Evolutionary conservation across 805 yeast genomes (phyloP).

Genomic region (Candida ascalaphidarum): DNA sequence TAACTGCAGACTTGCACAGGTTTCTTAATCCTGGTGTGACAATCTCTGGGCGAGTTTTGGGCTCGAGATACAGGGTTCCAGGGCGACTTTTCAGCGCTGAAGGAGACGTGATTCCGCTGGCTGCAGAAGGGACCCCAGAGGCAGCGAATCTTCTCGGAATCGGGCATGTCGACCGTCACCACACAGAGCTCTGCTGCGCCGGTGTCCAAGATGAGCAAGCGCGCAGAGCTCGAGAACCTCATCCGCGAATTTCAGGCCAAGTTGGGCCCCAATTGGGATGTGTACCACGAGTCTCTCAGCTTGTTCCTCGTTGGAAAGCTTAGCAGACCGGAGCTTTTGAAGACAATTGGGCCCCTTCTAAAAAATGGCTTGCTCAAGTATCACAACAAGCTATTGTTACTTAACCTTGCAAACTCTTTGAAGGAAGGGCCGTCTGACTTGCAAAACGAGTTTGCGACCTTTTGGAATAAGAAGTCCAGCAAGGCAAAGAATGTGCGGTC

Average conservation of each 20-base stretch:
- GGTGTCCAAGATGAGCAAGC: too few relatives aligned
- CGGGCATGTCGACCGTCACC: too few relatives aligned
- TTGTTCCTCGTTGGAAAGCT: slow-evolving; percentile 71
- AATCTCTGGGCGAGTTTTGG: too few relatives aligned
- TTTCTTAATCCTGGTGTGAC: too few relatives aligned
- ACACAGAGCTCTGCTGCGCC: too few relatives aligned
- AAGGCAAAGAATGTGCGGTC: slow-evolving; percentile 43
- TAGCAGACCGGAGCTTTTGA: slow-evolving; percentile 65
- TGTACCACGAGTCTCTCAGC: slow-evolving; percentile 72
- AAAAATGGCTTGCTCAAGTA: slow-evolving; percentile 39
- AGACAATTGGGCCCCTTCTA: slow-evolving; percentile 49
- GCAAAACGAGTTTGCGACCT: slow-evolving; percentile 31
- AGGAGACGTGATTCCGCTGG: too few relatives aligned
- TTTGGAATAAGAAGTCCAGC: slow-evolving; percentile 42
- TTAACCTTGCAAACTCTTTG: slow-evolving; percentile 77
- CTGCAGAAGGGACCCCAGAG: too few relatives aligned
- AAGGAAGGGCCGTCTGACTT: slow-evolving; percentile 63
- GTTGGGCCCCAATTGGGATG: slow-evolving; percentile 79
- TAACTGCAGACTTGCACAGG: too few relatives aligned
- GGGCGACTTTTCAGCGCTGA: too few relatives aligned
- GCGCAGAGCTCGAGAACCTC: slow-evolving; percentile 33
- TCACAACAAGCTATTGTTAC: slow-evolving; percentile 78
- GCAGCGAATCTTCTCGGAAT: too few relatives aligned
- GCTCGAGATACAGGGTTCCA: too few relatives aligned
- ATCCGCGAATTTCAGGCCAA: slow-evolving; percentile 66